A percentile compares a stretch with the other conserved stretches of the same genome.
These are phyloP conservation scores for Aspergillus pseudoterreus DNA, from an alignment of 2,329 filamentous ascomycete species.

Conservation along the genomic window DNA sequence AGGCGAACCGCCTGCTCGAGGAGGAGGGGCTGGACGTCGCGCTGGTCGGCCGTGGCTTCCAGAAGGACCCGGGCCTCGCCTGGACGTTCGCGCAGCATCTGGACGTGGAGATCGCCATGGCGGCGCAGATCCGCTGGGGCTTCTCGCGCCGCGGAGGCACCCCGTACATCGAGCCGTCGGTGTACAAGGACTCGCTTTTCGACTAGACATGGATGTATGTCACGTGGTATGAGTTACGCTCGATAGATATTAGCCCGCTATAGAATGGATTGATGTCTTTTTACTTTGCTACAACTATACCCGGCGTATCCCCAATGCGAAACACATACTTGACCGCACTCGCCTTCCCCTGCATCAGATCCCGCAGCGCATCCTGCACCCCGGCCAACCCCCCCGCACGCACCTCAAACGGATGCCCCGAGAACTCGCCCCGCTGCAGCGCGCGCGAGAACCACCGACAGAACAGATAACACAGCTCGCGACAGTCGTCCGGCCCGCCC, in stretches of 20 bases:
- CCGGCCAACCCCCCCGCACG: conserved; percentile 52
- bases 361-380: conserved; percentile 50
- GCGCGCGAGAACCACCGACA: conserved; percentile 44
- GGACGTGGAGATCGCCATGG: conserved; percentile 66
- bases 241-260: no score
- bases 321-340: conserved; percentile 61
- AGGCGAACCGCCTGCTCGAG: conserved; percentile 61
- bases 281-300: background rate
- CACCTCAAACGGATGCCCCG: conserved; percentile 48
- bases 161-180: conserved; percentile 17
- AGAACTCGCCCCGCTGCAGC: conserved; percentile 46
- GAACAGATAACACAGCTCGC: conserved; percentile 39
- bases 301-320: conserved; percentile 44
- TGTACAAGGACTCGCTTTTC: conserved; percentile 19
- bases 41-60: conserved; percentile 70
- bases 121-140: conserved; percentile 66
- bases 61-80: conserved; percentile 77
- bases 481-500: conserved; percentile 5
- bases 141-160: conserved; percentile 33
- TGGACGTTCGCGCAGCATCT: conserved; percentile 70
- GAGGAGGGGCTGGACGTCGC: conserved; percentile 62
- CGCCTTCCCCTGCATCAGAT: conserved; percentile 58
- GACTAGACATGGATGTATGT: conserved; percentile 1
- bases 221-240: conserved; percentile 1
- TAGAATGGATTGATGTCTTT: no score